Evolutionary conservation across 2,329 filamentous ascomycete genomes (phyloP).

Genomic region (Tolypocladium album): DNA sequence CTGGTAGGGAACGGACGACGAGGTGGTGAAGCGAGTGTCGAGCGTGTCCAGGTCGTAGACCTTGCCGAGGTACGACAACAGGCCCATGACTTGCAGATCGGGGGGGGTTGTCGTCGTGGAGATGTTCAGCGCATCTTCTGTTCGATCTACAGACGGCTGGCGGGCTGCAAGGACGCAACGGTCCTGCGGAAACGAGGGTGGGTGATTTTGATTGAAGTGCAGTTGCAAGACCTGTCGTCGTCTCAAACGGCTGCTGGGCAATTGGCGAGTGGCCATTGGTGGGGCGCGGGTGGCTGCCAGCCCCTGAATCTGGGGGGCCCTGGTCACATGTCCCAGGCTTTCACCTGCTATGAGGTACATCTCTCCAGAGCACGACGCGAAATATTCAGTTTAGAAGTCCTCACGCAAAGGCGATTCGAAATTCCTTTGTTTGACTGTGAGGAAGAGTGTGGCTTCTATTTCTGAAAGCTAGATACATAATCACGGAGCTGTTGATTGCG

Average conservation of each 20-base stretch:
- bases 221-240: not conserved
- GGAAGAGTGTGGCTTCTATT: no score
- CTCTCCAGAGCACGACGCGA: no score
- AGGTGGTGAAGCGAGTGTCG: slow-evolving; percentile 53
- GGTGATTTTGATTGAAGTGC: not conserved
- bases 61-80: slow-evolving; percentile 30
- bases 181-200: not conserved
- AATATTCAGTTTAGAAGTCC: no score
- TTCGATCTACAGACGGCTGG: not conserved
- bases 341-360: not conserved
- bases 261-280: not conserved
- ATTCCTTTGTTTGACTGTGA: no score
- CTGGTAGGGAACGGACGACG: slow-evolving; percentile 58
- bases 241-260: not conserved
- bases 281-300: not conserved
- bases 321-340: not conserved
- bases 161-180: not conserved
- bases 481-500: no score
- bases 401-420: no score
- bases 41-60: slow-evolving; percentile 57
- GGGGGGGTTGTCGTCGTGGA: not conserved
- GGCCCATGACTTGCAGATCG: slow-evolving; percentile 20
- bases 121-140: not conserved
- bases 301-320: not conserved
- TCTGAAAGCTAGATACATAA: no score